A percentile compares a stretch with the other conserved stretches of the same genome.
Evolutionary conservation across 345 rosid species (phyloP).

Genomic region (Streptanthus diversifolius): DNA sequence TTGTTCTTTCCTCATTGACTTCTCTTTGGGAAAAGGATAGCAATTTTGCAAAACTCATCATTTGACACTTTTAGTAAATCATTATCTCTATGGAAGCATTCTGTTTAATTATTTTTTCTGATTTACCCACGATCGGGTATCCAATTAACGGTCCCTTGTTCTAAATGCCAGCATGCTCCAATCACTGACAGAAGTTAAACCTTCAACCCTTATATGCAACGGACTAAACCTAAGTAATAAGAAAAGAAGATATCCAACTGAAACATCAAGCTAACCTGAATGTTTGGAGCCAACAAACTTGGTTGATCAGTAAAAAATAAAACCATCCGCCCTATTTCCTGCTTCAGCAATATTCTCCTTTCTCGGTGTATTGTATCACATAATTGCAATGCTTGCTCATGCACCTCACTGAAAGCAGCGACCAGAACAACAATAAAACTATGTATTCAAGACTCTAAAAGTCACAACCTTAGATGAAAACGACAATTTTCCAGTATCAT

Average conservation of each 20-base stretch:
- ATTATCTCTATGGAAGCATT: constrained; percentile 2
- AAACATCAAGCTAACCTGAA: constrained; percentile 54
- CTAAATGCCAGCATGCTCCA: neutral
- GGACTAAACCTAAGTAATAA: constrained; percentile 3
- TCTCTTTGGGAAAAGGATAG: neutral
- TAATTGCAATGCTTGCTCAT: constrained; percentile 78
- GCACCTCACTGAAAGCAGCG: constrained; percentile 75
- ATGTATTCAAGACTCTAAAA: constrained; percentile 1
- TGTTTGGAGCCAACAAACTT: constrained; percentile 96
- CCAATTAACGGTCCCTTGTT: neutral
- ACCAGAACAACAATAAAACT: constrained; percentile 24
- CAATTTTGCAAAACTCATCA: neutral
- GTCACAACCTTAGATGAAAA: neutral
- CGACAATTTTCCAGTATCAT: constrained; percentile 7
- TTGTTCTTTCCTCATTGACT: neutral
- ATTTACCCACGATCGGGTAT: neutral
- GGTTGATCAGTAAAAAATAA: constrained; percentile 98
- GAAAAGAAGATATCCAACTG: neutral
- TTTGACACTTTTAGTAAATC: neutral
- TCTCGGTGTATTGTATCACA: constrained; percentile 85
- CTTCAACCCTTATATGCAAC: neutral
- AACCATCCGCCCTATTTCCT: constrained; percentile 98
- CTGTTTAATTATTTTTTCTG: neutral
- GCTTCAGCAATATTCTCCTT: constrained; percentile 89
- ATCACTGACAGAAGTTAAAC: neutral